Percentiles rank a stretch among this genome's conserved stretches.
These are phyloP conservation scores for Phytophthora megakarya DNA, from an alignment of 352 stramenopile genomes.

Conservation along the genomic window DNA sequence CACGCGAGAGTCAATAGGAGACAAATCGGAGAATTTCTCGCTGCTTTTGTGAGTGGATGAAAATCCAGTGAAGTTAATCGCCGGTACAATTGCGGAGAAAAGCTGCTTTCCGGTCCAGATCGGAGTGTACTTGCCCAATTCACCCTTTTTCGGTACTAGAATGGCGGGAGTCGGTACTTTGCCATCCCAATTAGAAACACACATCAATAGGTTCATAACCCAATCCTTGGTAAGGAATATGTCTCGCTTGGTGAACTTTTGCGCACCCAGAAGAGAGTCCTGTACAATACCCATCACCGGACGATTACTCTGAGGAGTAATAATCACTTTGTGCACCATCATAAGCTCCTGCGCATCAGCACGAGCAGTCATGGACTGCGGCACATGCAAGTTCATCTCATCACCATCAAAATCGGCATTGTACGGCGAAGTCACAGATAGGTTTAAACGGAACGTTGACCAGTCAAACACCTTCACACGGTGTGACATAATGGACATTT, in stretches of 20 bases:
- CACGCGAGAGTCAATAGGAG: slow-evolving; percentile 96
- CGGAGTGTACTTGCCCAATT: slow-evolving; percentile 86
- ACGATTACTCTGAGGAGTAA: slow-evolving; percentile 98
- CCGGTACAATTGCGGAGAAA: slow-evolving; percentile 96
- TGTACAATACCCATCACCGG: slow-evolving; percentile 99
- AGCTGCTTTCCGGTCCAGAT: slow-evolving; percentile 99
- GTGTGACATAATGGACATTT: slow-evolving; percentile 99
- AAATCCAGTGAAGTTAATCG: slow-evolving; percentile 96
- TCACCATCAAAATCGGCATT: slow-evolving; percentile 99
- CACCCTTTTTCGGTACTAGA: slow-evolving; percentile 92
- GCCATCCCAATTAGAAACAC: slow-evolving; percentile 97
- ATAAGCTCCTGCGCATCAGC: slow-evolving; percentile 98
- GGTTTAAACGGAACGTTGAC: slow-evolving; percentile 99
- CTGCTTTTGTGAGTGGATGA: slow-evolving; percentile 95
- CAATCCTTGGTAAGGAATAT: slow-evolving; percentile 98
- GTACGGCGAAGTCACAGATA: slow-evolving; percentile 98
- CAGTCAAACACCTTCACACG: slow-evolving; percentile 99
- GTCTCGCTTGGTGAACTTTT: slow-evolving; percentile 98
- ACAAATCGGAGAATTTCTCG: slow-evolving; percentile 89
- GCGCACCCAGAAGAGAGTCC: slow-evolving; percentile 96
- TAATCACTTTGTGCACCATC: slow-evolving; percentile 98
- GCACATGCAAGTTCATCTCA: slow-evolving; percentile 99
- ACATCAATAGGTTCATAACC: slow-evolving; percentile 99
- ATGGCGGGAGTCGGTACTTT: slow-evolving; percentile 96
- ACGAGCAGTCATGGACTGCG: slow-evolving; percentile 96